Conservation (phyloP, 1,284 basidiomycete genomes). For the Schizophyllum commune region DNA sequence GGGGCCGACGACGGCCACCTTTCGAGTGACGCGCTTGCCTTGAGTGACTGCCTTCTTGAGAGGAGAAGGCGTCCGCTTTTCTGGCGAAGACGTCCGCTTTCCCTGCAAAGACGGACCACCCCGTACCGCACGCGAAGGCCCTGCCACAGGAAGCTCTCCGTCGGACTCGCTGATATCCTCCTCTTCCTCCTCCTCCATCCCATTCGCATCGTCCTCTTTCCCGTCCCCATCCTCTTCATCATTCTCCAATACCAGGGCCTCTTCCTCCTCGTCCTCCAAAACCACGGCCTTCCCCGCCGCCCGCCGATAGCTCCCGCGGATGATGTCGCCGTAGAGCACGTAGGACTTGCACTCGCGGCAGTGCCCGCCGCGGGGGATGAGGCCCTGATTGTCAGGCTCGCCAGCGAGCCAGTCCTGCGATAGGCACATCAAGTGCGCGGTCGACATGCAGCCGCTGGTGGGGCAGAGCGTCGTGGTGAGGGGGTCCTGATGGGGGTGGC, state of each 20-base stretch:
- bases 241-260: constrained; percentile 16
- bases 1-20: background rate
- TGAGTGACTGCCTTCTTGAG: background rate
- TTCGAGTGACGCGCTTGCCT: background rate
- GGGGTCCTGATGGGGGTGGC: constrained; percentile 40
- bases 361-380: constrained; percentile 57
- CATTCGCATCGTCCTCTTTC: constrained; percentile 11
- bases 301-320: constrained; percentile 62
- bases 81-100: too few relatives aligned
- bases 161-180: background rate
- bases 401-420: constrained; percentile 45
- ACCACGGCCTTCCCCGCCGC: constrained; percentile 26
- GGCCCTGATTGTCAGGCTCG: constrained; percentile 19
- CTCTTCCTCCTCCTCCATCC: background rate
- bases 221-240: constrained; percentile 9
- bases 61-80: background rate
- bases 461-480: constrained; percentile 44
- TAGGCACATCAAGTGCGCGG: constrained; percentile 69
- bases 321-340: constrained; percentile 66
- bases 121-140: constrained; percentile 1
- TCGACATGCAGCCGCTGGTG: constrained; percentile 35
- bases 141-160: background rate
- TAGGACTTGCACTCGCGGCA: constrained; percentile 51
- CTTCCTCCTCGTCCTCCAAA: constrained; percentile 24
- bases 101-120: too few relatives aligned